Evolutionary conservation across 192 early-diverging fungal species (phyloP), one percentile per base, ranked within the genome.

Genomic region (Entomortierella lignicola): DNA sequence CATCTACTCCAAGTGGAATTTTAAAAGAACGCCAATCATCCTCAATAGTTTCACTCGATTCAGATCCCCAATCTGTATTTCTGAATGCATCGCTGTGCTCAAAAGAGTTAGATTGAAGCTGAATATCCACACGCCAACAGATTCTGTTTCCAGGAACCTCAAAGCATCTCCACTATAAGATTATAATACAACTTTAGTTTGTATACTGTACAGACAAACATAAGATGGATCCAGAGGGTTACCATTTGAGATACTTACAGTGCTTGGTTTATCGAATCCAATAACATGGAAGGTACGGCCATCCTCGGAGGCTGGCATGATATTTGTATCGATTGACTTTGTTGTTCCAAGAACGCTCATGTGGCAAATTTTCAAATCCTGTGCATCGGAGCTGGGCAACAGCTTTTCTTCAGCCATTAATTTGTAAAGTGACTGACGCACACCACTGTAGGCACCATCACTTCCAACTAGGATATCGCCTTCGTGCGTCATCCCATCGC

Each of bases 391-490:
- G 1, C 26, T 48, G 47, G 66, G 66, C 4, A 54, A 23, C 43
- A 60, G 41, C 4, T 69, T 47, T 13, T 55, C 57, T n/a, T 59
- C 57, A 13, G 59, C 29, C 18, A 50, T 1, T 15, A 52, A 4
- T 8, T 51, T 30, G 43, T 69, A 69, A 31, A 69, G 42, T 44
- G 23, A 60, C 48, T 50, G 31, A 52, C 66, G 44, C 48, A 69
- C 57, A 8, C 18, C 57, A 17, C 44, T 52, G 57, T 69, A 69
- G 39, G 66, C 57, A 31, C 66, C 66, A 23, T 69, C 66, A 55
- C 31, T 56, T 48, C 66, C 66, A 11, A 69, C 66, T 39, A 69
- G 44, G 56, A 69, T 69, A 52, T 69, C 66, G 23, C 66, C 56
- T 26, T 26, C 43, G 48, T 69, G 53, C 18, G 50, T 55, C 18